Evolutionary conservation across 2,329 filamentous ascomycete species (phyloP), one percentile per base, ranked within the genome.

Genomic region (Drechslerella coelobrocha): DNA sequence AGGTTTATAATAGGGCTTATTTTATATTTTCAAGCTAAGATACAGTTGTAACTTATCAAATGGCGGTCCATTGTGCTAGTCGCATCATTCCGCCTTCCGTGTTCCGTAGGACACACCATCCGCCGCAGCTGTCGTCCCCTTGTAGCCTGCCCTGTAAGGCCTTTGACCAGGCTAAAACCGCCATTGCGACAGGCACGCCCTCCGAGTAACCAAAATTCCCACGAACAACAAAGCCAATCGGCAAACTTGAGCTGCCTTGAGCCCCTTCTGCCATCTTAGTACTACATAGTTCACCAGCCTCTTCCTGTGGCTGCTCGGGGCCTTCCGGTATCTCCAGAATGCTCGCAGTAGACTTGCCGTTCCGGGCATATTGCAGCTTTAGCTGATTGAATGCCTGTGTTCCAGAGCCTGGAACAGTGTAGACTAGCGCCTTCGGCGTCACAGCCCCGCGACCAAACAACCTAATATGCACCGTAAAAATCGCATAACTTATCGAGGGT

Each of bases 81-180:
- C 56, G 57, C 23, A 24, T 39, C 2, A 10, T 17, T 21, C 65
- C 57, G 6, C 19, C 47, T 1, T 53, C 52, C 26, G 21, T 21
- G 17, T 62, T 59, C 45, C 47, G 57, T 17, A 69, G 9, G 21
- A 59, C 50, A 37, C 65, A 69, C 57, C 57, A 69, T 19, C 57
- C 52, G 23, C 27, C 21, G n/a, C 23, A 10, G 19, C 24, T 12
- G 8, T 31, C 51, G 10, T 52, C 9, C 12, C 21, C 45, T 9
- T 34, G 10, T 9, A 23, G 27, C 7, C n/a, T n/a, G 21, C 10
- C 14, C 12, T 54, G 23, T 4, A 23, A 31, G 26, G 34, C 47
- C 43, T 48, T 52, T 8, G 52, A 31, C 65, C 65, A 69, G 2
- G 57, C 57, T 23, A 69, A 52, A 39, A 39, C 65, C 23, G 57